Percentiles rank a stretch among this genome's conserved stretches.
These are phyloP conservation scores for Colletotrichum godetiae DNA, from an alignment of 2,329 filamentous ascomycete genomes.

Conservation along the genomic window DNA sequence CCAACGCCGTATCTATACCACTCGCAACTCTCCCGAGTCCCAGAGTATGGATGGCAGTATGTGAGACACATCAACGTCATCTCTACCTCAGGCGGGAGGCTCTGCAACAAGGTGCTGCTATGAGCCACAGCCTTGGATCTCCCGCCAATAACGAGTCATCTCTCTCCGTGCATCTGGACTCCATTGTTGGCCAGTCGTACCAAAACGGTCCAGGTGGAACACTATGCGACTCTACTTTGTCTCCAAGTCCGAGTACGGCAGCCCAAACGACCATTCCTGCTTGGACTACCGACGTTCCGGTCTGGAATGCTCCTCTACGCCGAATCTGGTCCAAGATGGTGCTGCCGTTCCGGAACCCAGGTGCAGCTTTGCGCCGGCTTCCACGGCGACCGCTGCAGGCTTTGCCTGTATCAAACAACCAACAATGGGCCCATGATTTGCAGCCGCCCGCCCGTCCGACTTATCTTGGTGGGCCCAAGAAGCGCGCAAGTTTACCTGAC, in stretches of 20 bases:
- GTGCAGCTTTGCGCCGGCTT: constrained; percentile 2
- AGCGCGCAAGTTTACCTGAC: not conserved
- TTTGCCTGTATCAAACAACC: not conserved
- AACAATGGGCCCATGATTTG: not conserved
- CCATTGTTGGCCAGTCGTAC: constrained; percentile 7
- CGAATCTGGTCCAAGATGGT: constrained; percentile 6
- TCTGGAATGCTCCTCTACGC: not conserved
- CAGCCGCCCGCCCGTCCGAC: not conserved
- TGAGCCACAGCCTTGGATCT: constrained; percentile 22
- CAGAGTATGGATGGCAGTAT: not conserved
- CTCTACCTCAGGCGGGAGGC: not conserved
- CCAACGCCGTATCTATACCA: not conserved
- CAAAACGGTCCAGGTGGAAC: constrained; percentile 28
- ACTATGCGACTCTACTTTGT: constrained; percentile 7
- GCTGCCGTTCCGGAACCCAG: constrained; percentile 12
- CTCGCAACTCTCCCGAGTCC: not conserved
- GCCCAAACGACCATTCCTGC: constrained; percentile 2
- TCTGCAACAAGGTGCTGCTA: constrained; percentile 20
- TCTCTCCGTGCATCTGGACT: constrained; percentile 13
- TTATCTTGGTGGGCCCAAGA: not conserved
- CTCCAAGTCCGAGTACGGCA: constrained; percentile 23
- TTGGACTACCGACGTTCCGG: constrained; percentile 10
- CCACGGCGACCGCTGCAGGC: not conserved
- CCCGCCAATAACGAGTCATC: constrained; percentile 1
- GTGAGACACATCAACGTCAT: constrained; percentile 23